A percentile compares a stretch with the other conserved stretches of the same genome.
These are phyloP conservation scores for Zygnema cylindricum DNA, from an alignment of 139 green algal species.

Conservation along the genomic window DNA sequence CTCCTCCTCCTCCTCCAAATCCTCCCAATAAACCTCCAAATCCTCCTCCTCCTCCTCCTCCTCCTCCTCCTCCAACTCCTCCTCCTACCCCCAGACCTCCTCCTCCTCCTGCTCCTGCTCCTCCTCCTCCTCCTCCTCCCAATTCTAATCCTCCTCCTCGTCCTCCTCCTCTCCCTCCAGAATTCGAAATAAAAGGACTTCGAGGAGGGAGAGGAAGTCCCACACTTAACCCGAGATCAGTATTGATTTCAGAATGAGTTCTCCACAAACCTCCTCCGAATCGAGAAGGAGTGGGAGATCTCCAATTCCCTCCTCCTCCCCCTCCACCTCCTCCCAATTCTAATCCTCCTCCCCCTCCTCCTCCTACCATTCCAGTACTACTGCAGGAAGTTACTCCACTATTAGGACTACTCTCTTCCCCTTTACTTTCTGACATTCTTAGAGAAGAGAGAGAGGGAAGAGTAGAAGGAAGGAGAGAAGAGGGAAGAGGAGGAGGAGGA, in stretches of 20 bases:
- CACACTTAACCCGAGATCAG: neutral
- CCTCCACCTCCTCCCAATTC: neutral
- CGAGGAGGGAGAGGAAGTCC: neutral
- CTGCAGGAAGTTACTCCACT: too few relatives aligned
- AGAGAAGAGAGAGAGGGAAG: neutral
- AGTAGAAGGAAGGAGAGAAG: neutral
- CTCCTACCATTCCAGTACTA: too few relatives aligned
- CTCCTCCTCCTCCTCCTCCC: neutral
- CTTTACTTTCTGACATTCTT: too few relatives aligned
- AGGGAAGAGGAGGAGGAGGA: neutral
- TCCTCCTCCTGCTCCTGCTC: neutral
- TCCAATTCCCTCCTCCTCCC: neutral
- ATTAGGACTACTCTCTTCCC: too few relatives aligned
- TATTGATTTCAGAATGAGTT: slow-evolving; percentile 15
- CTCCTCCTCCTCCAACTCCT: neutral
- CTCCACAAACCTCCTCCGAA: slow-evolving; percentile 49
- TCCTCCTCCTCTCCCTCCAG: neutral
- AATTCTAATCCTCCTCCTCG: neutral
- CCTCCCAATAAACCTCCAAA: neutral
- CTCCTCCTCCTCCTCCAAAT: neutral
- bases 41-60: neutral
- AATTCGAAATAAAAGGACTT: neutral
- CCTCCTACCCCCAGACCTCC: neutral
- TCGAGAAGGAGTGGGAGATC: slow-evolving; percentile 15
- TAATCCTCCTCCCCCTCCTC: too few relatives aligned